Evolutionary conservation across 257 asterid species (phyloP).

Genomic region (Plantago elongata): DNA sequence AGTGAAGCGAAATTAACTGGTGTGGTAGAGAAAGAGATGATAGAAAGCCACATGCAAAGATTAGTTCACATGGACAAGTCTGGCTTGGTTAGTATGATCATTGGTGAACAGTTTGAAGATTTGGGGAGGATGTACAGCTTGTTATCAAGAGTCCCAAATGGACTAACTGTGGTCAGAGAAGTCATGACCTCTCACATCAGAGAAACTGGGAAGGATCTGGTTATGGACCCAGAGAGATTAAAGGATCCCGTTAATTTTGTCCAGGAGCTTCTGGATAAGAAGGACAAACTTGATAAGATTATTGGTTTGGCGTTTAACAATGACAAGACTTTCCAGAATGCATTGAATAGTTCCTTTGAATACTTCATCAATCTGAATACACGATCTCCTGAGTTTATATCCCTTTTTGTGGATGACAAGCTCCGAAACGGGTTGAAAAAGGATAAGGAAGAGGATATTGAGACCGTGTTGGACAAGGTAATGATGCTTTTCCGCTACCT

Average conservation of each 20-base stretch:
- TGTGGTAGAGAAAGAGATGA: slow-evolving; percentile 85
- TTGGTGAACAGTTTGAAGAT: slow-evolving; percentile 67
- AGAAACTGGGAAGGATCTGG: slow-evolving; percentile 82
- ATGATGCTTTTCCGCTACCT: slow-evolving; percentile 63
- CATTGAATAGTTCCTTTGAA: slow-evolving; percentile 52
- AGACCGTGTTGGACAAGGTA: slow-evolving; percentile 51
- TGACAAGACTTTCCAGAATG: slow-evolving; percentile 65
- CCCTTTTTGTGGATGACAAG: slow-evolving; percentile 56
- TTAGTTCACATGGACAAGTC: slow-evolving; percentile 88
- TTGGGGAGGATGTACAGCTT: slow-evolving; percentile 76
- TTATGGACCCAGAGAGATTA: slow-evolving; percentile 74
- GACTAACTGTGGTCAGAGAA: slow-evolving; percentile 57
- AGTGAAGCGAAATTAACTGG: slow-evolving; percentile 67
- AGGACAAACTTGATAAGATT: slow-evolving; percentile 48
- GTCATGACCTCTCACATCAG: slow-evolving; percentile 80
- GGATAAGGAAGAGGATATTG: slow-evolving; percentile 58
- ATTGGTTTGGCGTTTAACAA: slow-evolving; percentile 41
- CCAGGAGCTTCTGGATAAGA: slow-evolving; percentile 53
- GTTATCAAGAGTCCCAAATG: slow-evolving; percentile 60
- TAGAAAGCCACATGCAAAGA: slow-evolving; percentile 72
- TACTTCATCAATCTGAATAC: slow-evolving; percentile 55
- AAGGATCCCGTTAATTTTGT: slow-evolving; percentile 84
- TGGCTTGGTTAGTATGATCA: slow-evolving; percentile 75
- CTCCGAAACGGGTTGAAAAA: slow-evolving; percentile 55
- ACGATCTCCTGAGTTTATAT: slow-evolving; percentile 58